A percentile compares a stretch with the other conserved stretches of the same genome.
Conservation (phyloP, 345 rosid species). For the Rubroshorea leprosula region DNA sequence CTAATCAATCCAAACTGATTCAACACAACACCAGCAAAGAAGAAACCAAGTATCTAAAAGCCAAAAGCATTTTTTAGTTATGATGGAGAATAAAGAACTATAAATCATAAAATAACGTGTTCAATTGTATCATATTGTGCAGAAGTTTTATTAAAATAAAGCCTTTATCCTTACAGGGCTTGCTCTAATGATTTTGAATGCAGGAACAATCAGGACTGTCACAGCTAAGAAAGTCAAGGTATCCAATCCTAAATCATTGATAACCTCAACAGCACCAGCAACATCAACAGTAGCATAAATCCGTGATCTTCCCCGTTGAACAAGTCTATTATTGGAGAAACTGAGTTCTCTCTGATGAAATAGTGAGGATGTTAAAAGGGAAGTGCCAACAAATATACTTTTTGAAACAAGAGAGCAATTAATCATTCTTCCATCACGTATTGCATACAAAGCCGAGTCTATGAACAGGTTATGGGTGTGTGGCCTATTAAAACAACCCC, state of each 20-base stretch:
- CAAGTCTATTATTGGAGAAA: conserved; percentile 29
- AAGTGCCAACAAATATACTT: conserved; percentile 24
- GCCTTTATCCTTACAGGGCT: conserved; percentile 71
- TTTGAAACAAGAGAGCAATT: conserved; percentile 26
- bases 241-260: conserved; percentile 93
- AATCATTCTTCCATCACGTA: conserved; percentile 24
- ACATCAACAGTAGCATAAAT: conserved; percentile 54
- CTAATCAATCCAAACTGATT: conserved; percentile 89
- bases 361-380: conserved; percentile 23
- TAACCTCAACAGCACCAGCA: conserved; percentile 76
- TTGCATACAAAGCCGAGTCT: conserved; percentile 18
- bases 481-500: conserved; percentile 22
- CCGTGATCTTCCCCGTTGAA: conserved; percentile 30
- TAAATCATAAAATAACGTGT: background rate
- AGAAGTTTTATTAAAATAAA: conserved; percentile 3
- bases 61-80: conserved; percentile 13
- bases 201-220: conserved; percentile 87
- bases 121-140: background rate
- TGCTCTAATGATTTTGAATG: conserved; percentile 69
- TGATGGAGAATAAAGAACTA: background rate
- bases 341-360: conserved; percentile 26
- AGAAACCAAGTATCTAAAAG: conserved; percentile 93
- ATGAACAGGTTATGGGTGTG: conserved; percentile 20
- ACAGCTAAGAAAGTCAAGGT: conserved; percentile 88
- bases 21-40: conserved; percentile 89